These are phyloP conservation scores for Saccharomyces hybrid DNA, from an alignment of 1,139 yeast species.

Conservation along the genomic window DNA sequence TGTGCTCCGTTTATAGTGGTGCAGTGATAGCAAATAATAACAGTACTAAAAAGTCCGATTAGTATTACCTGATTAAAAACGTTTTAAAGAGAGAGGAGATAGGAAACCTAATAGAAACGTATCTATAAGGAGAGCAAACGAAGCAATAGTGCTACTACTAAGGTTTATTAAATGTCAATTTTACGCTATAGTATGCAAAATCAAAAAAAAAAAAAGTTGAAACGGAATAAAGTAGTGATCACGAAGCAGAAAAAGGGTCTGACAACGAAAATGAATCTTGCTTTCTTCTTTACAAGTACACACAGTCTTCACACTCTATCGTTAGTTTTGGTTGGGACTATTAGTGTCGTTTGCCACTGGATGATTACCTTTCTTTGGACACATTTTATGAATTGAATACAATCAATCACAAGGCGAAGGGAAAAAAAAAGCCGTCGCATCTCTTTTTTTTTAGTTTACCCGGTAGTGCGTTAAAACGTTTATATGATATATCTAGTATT, in stretches of 20 bases:
- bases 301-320: neutral
- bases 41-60: neutral
- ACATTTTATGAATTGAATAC: neutral
- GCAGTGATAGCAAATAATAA: neutral
- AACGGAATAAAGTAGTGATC: neutral
- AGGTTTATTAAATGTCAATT: conserved; percentile 7
- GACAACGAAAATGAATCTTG: neutral
- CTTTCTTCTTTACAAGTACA: neutral
- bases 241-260: neutral
- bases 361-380: neutral
- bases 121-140: neutral
- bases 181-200: conserved; percentile 1
- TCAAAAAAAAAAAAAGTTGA: neutral
- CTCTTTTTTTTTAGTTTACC: neutral
- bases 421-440: neutral
- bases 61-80: neutral
- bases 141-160: neutral
- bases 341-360: neutral
- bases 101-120: neutral
- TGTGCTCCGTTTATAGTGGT: neutral
- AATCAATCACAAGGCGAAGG: neutral
- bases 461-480: neutral
- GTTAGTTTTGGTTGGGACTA: neutral
- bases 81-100: neutral
- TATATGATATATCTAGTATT: neutral